A percentile compares a stretch with the other conserved stretches of the same genome.
phyloP scores from a whole-genome alignment of 768 basidiomycete species.

The Amyloporia xantha region DNA sequence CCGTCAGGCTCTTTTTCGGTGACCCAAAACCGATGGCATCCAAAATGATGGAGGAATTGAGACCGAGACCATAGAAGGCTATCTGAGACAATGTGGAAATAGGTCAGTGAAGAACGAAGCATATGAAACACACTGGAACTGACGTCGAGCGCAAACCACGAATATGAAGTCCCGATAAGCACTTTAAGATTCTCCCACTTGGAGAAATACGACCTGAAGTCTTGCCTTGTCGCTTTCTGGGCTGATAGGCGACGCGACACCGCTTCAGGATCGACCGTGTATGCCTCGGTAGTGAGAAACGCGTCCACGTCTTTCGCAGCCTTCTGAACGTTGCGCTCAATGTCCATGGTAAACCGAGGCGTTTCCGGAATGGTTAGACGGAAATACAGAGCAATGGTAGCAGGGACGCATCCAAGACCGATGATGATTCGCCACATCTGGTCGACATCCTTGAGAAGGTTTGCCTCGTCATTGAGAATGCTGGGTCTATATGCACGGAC shows the following conservation, averaged over 20 bases:
- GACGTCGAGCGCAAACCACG: conserved; percentile 87
- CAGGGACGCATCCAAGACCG: conserved; percentile 42
- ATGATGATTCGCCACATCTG: conserved; percentile 40
- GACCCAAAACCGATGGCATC: conserved; percentile 23
- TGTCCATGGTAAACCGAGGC: conserved; percentile 43
- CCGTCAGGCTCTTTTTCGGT: conserved; percentile 6
- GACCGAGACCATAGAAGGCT: conserved; percentile 44
- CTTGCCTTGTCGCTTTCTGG: conserved; percentile 34
- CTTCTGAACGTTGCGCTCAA: conserved; percentile 40
- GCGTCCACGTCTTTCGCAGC: conserved; percentile 36
- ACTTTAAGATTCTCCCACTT: conserved; percentile 77
- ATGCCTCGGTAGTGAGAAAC: conserved; percentile 35
- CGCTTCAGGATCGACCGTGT: conserved; percentile 47
- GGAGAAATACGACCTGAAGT: conserved; percentile 62
- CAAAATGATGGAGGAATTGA: conserved; percentile 40
- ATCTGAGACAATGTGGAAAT: conserved; percentile 16
- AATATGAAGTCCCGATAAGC: conserved; percentile 75
- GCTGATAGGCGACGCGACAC: conserved; percentile 43
- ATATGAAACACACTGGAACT: no score
- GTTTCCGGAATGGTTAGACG: conserved; percentile 43
- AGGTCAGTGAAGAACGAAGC: neutral
- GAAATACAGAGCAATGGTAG: conserved; percentile 39
- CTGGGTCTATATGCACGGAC: conserved; percentile 62
- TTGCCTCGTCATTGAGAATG: conserved; percentile 38
- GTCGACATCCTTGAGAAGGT: conserved; percentile 51